Base-by-base conservation (phyloP, 345 rosid species). In the Salix brachista region DNA sequence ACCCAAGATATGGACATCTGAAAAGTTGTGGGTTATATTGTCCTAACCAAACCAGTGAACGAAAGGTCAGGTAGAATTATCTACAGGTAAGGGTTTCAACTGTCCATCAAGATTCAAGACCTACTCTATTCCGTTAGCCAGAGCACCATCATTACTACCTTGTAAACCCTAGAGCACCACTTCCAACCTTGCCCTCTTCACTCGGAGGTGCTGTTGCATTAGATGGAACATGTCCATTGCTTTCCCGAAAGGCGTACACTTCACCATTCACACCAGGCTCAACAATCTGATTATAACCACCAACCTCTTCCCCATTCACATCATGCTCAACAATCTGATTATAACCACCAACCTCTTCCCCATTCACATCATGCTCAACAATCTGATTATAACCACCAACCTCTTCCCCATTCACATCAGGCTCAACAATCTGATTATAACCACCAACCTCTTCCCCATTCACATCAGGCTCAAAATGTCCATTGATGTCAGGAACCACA, bases 41-140 rank as follows among this genome's bases (percentile, higher is more conserved):
- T 46, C 75, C 71, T 65, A 67, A 72, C 70, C 70, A 83, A 60
- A 69, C 72, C 74, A 66, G 82, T 70, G 67, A 85, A 85, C 60
- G 61, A 42, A 42, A 46, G 76, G 74, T 87, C 73, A 82, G 70
- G 84, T 77, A 72, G 78, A 79, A 75, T 36, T 66, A 79, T 60
- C 84, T 73, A 81, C 75, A 79, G 65, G 62, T 34, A 75, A 70
- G 37, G 80, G 32, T 30, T 30, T 71, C 21, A 75, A 77, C 65
- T 71, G 48, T 74, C 77, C 83, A 75, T 58, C 80, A 9, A 56
- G 62, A 56, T 56, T n/a, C 28, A 64, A n/a, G 67, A 78, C 42
- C 68, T 41, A 58, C 80, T 73, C 46, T 77, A 56, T 67, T 73
- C 67, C 69, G 77, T 67, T 80, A 78, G 36, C 61, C 19, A 83